Evolutionary conservation across 2,329 filamentous ascomycete species (phyloP), one percentile per base, ranked within the genome.

Genomic region (Xylariaceae sp.): DNA sequence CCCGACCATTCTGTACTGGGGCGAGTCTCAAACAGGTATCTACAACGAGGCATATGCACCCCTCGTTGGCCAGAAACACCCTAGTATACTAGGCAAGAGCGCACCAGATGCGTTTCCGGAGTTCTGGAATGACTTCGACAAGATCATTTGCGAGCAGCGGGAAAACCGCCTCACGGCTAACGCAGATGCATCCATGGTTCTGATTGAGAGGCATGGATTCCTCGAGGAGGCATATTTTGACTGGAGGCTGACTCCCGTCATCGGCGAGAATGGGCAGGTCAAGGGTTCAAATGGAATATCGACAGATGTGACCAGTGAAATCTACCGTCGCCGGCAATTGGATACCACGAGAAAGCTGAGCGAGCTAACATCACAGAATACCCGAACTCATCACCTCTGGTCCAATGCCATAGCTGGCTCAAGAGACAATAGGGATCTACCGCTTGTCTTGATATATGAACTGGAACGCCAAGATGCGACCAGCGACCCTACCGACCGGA

Each of bases 241-340:
- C n/a, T 75, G 71, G 72, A 74, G 70, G 17, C 68, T 74, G 18
- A 66, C 69, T 7, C 73, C 73, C 6, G 53, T 75, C 14, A 69
- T 72, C 42, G 66, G 68, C 7, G 66, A 69, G 2, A 69, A 70
- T 17, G 66, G 71, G 13, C 66, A 75, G 39, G 68, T 69, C 5
- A 54, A 53, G 36, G 63, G 58, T 1, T 61, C 57, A 5, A 64
- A 64, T 33, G 57, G 56, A 2, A 60, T 57, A 31, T 57, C 60
- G 0, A 48, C 44, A 2, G 59, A 66, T 31, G 46, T 55, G 38
- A 74, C 73, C 2, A 59, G 62, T 22, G 68, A 73, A 13, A 68
- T 70, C 1, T 68, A 74, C 19, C 62, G 60, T 14, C 63, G 61
- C 13, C 57, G 69, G 19, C 65, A 73, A 50, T 69, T 71, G 58